These are phyloP conservation scores for Metschnikowia hibisci DNA, from an alignment of 805 yeast species.

Conservation along the genomic window DNA sequence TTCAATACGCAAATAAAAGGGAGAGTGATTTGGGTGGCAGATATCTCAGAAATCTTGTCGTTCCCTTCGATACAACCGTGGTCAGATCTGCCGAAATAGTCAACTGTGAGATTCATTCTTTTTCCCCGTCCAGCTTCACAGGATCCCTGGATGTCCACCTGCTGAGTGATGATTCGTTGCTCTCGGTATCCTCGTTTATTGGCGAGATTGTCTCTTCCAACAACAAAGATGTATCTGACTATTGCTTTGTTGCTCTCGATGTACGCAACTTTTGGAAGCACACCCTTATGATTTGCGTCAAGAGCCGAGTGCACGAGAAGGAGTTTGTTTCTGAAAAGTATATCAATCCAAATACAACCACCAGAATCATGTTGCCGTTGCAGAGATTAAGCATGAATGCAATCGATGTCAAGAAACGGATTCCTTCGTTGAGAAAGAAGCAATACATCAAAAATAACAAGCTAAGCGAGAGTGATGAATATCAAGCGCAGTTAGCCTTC, in stretches of 20 bases:
- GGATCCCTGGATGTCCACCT: conserved; percentile 9
- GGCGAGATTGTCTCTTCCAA: conserved; percentile 18
- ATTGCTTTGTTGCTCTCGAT: conserved; percentile 66
- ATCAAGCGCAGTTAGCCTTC: conserved; percentile 57
- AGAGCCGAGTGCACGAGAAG: conserved; percentile 25
- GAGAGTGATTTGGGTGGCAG: conserved; percentile 18
- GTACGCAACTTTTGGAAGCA: conserved; percentile 79
- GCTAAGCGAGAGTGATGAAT: conserved; percentile 53
- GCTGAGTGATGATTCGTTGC: conserved; percentile 17
- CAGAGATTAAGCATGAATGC: conserved; percentile 46
- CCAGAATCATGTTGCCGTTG: conserved; percentile 70
- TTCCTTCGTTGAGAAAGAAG: conserved; percentile 68
- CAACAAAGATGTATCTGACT: conserved; percentile 42
- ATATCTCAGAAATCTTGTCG: conserved; percentile 51
- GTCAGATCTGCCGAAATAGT: conserved; percentile 70
- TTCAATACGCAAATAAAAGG: conserved; percentile 54
- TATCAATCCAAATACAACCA: conserved; percentile 28
- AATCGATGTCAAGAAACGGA: conserved; percentile 44
- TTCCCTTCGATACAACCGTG: conserved; percentile 70
- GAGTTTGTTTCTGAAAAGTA: conserved; percentile 18
- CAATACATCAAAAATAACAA: conserved; percentile 64
- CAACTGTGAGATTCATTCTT: conserved; percentile 70
- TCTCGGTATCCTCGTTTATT: conserved; percentile 28
- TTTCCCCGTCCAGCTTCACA: conserved; percentile 30
- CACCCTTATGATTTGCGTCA: conserved; percentile 31